Percentiles rank a stretch among this genome's conserved stretches.
These are phyloP conservation scores for Nothophoma quercina DNA, from an alignment of 2,329 filamentous ascomycete genomes.

Conservation along the genomic window DNA sequence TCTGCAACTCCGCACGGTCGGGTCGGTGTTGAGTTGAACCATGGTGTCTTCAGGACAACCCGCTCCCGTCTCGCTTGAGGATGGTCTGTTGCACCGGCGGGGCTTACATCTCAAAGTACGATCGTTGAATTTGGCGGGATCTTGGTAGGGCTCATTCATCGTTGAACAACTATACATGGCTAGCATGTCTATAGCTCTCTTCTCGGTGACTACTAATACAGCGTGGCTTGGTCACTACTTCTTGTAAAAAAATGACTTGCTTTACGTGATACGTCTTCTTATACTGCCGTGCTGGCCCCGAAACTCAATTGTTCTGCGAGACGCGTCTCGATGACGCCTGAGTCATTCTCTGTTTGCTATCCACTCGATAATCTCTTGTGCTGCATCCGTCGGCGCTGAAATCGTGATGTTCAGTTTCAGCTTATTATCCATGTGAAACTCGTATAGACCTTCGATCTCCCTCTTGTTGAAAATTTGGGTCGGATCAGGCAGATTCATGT, in stretches of 20 bases:
- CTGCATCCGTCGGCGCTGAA: too few relatives aligned
- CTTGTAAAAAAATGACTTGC: neutral
- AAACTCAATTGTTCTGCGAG: neutral
- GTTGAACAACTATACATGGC: slow-evolving; percentile 22
- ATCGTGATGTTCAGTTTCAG: too few relatives aligned
- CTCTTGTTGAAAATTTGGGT: too few relatives aligned
- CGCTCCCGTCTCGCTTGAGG: neutral
- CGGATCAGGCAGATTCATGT: too few relatives aligned
- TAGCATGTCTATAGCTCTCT: slow-evolving; percentile 25
- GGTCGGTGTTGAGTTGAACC: neutral
- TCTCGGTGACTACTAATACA: slow-evolving; percentile 25
- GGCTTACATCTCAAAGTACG: slow-evolving; percentile 10
- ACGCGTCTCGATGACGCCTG: neutral
- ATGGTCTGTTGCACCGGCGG: slow-evolving; percentile 3
- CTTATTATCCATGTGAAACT: too few relatives aligned
- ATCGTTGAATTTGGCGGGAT: slow-evolving; percentile 22
- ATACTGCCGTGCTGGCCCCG: neutral
- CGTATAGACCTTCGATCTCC: too few relatives aligned
- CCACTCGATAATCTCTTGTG: neutral
- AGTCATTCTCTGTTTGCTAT: neutral
- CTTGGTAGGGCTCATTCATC: slow-evolving; percentile 13
- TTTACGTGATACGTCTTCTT: neutral
- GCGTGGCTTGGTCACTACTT: slow-evolving; percentile 16
- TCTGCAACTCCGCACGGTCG: slow-evolving; percentile 7
- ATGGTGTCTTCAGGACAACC: neutral